Base-by-base conservation (phyloP, 2,329 filamentous ascomycete genomes). In the Cephalotrichum gorgonifer region DNA sequence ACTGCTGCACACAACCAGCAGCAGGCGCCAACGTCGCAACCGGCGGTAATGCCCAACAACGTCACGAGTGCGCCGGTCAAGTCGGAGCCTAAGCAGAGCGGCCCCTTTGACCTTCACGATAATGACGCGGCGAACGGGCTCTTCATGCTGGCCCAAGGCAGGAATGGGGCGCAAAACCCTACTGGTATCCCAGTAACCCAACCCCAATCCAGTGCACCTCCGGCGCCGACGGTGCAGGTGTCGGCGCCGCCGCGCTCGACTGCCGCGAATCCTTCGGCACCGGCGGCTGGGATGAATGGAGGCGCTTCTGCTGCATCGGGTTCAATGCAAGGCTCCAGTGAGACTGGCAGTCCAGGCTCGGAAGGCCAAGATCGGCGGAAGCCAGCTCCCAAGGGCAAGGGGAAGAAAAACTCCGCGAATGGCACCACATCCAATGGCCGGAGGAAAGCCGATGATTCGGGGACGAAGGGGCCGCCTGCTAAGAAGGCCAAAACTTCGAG, bases 81-180 rank as follows among this genome's bases (percentile, higher is more conserved):
- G 64, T 45, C 68, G 6, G 72, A 78, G 56, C 51, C 66, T 14
- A 80, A 74, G 57, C 62, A 72, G 1, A 66, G 76, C 1, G 85
- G 87, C 48, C 78, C 83, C 4, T 94, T 89, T 60, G 85, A 90
- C 51, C 86, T 89, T 39, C 88, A 95, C 66, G 91, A 95, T 48
- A 95, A 91, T 58, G 91, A 95, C 68, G 93, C 91, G 41, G 93
- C 91, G 47, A 97, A 96, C 62, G 90, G 93, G 27, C 74, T 98
- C 1, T 94, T 88, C 58, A 85, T 96, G 78, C 75, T 98, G 51
- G 90, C 93, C 1, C 83, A 88, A 60, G 81, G 82, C 76, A 85
- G 64, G 68, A 81, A 68, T 73, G 78, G 68, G 68, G 75, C 63
- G 52, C 79, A 71, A 54, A 65, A 69, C 14, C 58, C 70, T 17